These are phyloP conservation scores for Suillus decipiens DNA, from an alignment of 768 basidiomycete species.

Conservation along the genomic window DNA sequence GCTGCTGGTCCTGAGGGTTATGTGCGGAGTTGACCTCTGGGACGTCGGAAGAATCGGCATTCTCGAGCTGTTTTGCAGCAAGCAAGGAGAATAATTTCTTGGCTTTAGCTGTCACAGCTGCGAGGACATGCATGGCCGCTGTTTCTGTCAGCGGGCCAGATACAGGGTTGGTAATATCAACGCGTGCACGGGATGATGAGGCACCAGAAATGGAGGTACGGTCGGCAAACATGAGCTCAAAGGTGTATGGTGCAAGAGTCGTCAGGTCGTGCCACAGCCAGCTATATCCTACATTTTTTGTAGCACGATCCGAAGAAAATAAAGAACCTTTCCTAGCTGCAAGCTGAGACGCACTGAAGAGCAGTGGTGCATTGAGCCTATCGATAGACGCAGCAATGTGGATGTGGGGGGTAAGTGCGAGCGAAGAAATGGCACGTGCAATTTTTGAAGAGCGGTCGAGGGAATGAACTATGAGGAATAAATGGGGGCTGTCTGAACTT, in stretches of 20 bases:
- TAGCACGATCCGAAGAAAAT: constrained; percentile 20
- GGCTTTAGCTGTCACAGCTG: constrained; percentile 85
- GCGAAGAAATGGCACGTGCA: constrained; percentile 65
- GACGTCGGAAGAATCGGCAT: constrained; percentile 34
- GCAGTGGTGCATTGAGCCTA: constrained; percentile 78
- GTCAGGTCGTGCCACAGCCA: constrained; percentile 93
- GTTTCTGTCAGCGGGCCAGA: constrained; percentile 65
- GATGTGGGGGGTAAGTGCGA: constrained; percentile 73
- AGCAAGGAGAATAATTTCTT: constrained; percentile 79
- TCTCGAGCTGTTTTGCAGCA: constrained; percentile 65
- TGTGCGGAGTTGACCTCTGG: constrained; percentile 16
- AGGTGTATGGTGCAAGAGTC: constrained; percentile 80
- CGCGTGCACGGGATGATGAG: constrained; percentile 34
- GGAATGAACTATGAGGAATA: constrained; percentile 88
- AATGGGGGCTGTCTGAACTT: constrained; percentile 31
- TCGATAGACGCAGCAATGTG: constrained; percentile 87
- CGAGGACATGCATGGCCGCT: constrained; percentile 78
- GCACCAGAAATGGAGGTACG: constrained; percentile 61
- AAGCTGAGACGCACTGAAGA: constrained; percentile 77
- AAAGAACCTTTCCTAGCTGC: constrained; percentile 48
- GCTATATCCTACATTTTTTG: constrained; percentile 46
- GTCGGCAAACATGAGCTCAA: constrained; percentile 70
- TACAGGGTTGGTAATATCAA: constrained; percentile 34
- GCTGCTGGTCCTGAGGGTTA: constrained; percentile 40
- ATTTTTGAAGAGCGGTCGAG: constrained; percentile 76